A percentile compares a stretch with the other conserved stretches of the same genome.
Conservation (phyloP, 495 filamentous ascomycete genomes). For the Penicillium verhagenii region DNA sequence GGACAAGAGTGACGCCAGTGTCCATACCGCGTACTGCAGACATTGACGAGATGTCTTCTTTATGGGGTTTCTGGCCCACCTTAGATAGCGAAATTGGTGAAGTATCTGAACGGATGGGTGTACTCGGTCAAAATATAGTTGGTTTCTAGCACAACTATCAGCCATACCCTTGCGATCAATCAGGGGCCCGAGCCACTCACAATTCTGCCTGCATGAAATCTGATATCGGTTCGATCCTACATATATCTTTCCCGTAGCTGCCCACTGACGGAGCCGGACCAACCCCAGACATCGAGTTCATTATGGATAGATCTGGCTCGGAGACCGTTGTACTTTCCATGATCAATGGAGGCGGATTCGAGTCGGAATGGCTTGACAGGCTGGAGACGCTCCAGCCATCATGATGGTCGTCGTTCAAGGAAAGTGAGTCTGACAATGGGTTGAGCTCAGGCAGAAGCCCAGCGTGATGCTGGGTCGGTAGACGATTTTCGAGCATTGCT, state of each 20-base stretch:
- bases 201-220: background rate
- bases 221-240: background rate
- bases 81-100: slow-evolving; percentile 24
- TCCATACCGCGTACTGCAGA: slow-evolving; percentile 37
- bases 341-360: background rate
- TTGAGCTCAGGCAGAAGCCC: background rate
- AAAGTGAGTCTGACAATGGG: background rate
- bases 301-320: background rate
- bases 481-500: slow-evolving; percentile 2
- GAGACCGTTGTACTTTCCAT: background rate
- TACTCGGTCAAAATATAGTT: slow-evolving; percentile 36
- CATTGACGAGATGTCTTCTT: slow-evolving; percentile 14
- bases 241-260: background rate
- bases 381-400: background rate
- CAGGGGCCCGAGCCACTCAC: background rate
- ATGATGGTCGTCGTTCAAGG: background rate
- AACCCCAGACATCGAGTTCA: background rate
- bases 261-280: background rate
- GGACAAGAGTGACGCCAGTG: slow-evolving; percentile 26
- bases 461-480: background rate
- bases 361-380: background rate
- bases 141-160: slow-evolving; percentile 21
- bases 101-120: slow-evolving; percentile 30
- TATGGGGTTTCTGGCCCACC: slow-evolving; percentile 11
- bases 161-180: background rate